These are phyloP conservation scores for Paecilomyces niveus DNA, from an alignment of 2,329 filamentous ascomycete species.

Conservation along the genomic window DNA sequence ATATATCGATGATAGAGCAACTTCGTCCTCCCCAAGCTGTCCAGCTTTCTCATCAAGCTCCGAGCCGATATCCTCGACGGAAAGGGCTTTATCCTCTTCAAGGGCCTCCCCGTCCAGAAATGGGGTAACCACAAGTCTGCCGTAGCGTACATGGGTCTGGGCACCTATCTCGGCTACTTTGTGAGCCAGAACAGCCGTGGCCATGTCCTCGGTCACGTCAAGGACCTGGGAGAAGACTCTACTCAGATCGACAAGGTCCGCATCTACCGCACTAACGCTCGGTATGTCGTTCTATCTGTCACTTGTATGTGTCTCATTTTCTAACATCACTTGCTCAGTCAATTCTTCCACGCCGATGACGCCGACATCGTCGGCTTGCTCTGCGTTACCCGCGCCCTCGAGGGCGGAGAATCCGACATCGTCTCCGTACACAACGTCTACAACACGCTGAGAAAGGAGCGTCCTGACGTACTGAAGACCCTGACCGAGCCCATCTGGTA, in stretches of 20 bases:
- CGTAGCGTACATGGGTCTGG: slow-evolving; percentile 84
- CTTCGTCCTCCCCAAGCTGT: slow-evolving; percentile 55
- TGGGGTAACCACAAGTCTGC: slow-evolving; percentile 78
- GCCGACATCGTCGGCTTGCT: slow-evolving; percentile 75
- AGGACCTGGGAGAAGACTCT: slow-evolving; percentile 77
- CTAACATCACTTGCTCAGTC: slow-evolving; percentile 31
- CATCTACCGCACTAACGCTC: slow-evolving; percentile 82
- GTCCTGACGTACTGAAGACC: slow-evolving; percentile 70
- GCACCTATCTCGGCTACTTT: slow-evolving; percentile 80
- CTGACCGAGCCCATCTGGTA: slow-evolving; percentile 79
- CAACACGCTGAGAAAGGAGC: slow-evolving; percentile 67
- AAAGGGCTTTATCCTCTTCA: slow-evolving; percentile 86
- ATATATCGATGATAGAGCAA: slow-evolving; percentile 37
- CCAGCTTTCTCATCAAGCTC: slow-evolving; percentile 47
- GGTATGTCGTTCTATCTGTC: slow-evolving; percentile 28
- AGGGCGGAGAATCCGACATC: slow-evolving; percentile 80
- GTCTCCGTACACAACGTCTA: slow-evolving; percentile 73
- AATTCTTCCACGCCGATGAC: slow-evolving; percentile 83
- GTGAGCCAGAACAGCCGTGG: slow-evolving; percentile 78
- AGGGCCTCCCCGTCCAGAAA: slow-evolving; percentile 66
- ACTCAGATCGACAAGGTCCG: slow-evolving; percentile 77
- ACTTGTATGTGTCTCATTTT: neutral
- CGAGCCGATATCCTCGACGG: slow-evolving; percentile 66
- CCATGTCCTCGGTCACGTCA: slow-evolving; percentile 82
- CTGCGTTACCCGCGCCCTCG: slow-evolving; percentile 68